Percentiles rank a stretch among this genome's conserved stretches.
Evolutionary conservation across 176 grass and related monocot species (phyloP).

Genomic region (Aegilops umbellulata): DNA sequence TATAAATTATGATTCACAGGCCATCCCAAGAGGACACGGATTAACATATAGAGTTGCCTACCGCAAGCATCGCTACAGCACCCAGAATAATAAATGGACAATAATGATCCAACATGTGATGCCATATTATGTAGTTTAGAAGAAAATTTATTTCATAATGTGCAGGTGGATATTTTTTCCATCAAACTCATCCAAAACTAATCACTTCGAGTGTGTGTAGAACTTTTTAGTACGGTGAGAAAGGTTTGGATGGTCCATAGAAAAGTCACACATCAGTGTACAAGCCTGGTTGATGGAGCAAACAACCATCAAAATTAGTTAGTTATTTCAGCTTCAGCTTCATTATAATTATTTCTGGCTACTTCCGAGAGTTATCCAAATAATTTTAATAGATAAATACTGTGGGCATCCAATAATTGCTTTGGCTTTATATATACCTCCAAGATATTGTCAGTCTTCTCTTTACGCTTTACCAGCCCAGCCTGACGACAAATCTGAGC

Average conservation of each 20-base stretch:
- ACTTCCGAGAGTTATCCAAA: background rate
- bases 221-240: background rate
- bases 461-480: slow-evolving; percentile 70
- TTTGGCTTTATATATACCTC: slow-evolving; percentile 42
- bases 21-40: background rate
- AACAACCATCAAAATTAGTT: background rate
- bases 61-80: background rate
- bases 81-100: background rate
- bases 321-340: slow-evolving; percentile 4
- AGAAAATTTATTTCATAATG: background rate
- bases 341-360: background rate
- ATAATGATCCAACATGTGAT: background rate
- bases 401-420: background rate
- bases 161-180: background rate
- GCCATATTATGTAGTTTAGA: background rate
- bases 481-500: slow-evolving; percentile 84
- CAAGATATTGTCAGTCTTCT: slow-evolving; percentile 57
- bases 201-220: background rate
- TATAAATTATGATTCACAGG: background rate
- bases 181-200: background rate
- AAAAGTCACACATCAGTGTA: background rate
- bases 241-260: background rate
- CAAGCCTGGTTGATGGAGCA: background rate
- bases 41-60: background rate
- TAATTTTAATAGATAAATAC: background rate